Evolutionary conservation across 148 eudicot genomes (phyloP).

Genomic region (Dianthus caryophyllus): DNA sequence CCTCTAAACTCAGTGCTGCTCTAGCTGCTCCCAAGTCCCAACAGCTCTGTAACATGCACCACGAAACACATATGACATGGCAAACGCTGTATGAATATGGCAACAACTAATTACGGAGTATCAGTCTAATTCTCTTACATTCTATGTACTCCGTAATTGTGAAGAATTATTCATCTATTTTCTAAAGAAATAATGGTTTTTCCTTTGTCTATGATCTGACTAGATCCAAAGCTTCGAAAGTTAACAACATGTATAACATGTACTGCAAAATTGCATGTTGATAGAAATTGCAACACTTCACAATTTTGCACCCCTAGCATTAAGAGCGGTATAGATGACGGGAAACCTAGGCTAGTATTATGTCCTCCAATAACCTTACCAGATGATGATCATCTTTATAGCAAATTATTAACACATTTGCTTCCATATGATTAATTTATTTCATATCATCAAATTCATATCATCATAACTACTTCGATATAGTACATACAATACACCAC

Average conservation of each 20-base stretch:
- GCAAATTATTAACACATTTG: not conserved
- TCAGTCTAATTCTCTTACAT: not conserved
- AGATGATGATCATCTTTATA: not conserved
- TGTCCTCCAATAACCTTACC: not conserved
- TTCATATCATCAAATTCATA: not conserved
- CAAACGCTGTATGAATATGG: not conserved
- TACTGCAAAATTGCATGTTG: not conserved
- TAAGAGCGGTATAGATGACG: not conserved
- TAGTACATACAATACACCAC: no score
- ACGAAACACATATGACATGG: not conserved
- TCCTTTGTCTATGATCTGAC: no score
- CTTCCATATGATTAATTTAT: not conserved
- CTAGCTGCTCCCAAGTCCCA: not conserved
- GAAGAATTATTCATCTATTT: no score
- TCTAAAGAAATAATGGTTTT: no score
- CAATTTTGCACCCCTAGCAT: not conserved
- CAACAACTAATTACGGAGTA: not conserved
- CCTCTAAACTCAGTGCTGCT: not conserved
- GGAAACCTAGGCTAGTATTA: no score
- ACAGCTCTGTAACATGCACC: not conserved
- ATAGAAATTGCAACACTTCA: not conserved
- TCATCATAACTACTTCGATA: not conserved
- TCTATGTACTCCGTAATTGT: not conserved
- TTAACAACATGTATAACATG: no score
- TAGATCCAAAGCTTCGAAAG: no score